Conservation (phyloP, 2,329 filamentous ascomycete species). For the Trichoderma semiorbis region DNA sequence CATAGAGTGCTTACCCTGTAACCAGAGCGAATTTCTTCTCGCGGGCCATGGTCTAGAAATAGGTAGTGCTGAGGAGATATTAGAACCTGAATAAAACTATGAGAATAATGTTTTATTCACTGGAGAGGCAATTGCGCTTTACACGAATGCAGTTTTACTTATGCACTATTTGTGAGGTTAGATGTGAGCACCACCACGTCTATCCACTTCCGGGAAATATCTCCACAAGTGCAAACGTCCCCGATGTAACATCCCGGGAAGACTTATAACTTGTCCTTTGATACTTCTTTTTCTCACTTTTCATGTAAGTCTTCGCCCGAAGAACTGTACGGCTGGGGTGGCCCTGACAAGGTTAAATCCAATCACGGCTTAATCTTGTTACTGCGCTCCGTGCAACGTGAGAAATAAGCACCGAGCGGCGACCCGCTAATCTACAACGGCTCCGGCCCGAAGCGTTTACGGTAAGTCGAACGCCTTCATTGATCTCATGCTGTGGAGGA, state of each 20-base stretch:
- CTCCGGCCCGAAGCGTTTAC: neutral
- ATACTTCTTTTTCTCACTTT: neutral
- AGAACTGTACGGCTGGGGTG: neutral
- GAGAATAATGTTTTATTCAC: neutral
- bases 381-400: neutral
- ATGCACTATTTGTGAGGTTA: neutral
- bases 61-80: no score
- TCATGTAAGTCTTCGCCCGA: neutral
- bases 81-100: neutral
- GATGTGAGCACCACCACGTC: neutral
- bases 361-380: neutral
- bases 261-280: neutral
- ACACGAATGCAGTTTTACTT: neutral
- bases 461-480: neutral
- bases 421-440: neutral
- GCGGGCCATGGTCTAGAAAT: neutral
- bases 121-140: neutral
- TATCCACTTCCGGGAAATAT: fast-evolving
- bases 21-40: neutral
- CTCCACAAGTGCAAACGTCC: neutral
- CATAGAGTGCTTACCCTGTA: neutral
- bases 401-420: neutral
- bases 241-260: no score
- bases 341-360: neutral
- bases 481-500: neutral